Conservation (phyloP, 2,329 filamentous ascomycete species). For the Fusarium vanettenii region DNA sequence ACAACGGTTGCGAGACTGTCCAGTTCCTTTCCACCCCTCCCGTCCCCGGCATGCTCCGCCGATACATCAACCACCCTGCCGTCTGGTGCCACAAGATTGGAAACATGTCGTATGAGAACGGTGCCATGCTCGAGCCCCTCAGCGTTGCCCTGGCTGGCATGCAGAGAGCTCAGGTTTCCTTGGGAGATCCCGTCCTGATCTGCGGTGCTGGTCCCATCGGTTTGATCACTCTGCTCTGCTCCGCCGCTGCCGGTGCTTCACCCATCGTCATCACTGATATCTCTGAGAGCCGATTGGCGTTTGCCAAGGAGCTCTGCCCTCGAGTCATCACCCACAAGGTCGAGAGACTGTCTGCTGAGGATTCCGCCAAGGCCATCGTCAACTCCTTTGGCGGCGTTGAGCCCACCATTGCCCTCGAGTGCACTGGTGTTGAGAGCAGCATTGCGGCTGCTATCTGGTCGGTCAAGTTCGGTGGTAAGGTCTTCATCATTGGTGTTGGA, state of each 20-base stretch:
- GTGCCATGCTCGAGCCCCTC: constrained; percentile 89
- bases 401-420: constrained; percentile 86
- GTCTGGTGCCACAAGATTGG: constrained; percentile 97
- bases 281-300: constrained; percentile 83
- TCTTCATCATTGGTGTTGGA: constrained; percentile 96
- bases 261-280: constrained; percentile 96
- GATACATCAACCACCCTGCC: constrained; percentile 95
- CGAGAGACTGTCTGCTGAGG: constrained; percentile 73
- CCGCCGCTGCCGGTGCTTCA: constrained; percentile 85
- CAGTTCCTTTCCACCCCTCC: constrained; percentile 92
- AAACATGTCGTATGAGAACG: constrained; percentile 90
- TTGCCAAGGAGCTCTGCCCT: constrained; percentile 86
- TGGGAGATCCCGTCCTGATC: constrained; percentile 89
- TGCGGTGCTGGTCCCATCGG: constrained; percentile 96
- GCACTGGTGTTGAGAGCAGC: constrained; percentile 93
- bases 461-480: constrained; percentile 94
- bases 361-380: constrained; percentile 76
- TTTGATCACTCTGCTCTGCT: constrained; percentile 87
- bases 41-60: constrained; percentile 84
- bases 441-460: constrained; percentile 89
- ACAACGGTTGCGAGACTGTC: constrained; percentile 92
- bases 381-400: constrained; percentile 80
- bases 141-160: constrained; percentile 90
- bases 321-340: constrained; percentile 85
- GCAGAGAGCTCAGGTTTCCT: constrained; percentile 80